Evolutionary conservation across 139 green algal genomes (phyloP), one percentile per base, ranked within the genome.

Genomic region (Chlamydomonas sphaeroides): DNA sequence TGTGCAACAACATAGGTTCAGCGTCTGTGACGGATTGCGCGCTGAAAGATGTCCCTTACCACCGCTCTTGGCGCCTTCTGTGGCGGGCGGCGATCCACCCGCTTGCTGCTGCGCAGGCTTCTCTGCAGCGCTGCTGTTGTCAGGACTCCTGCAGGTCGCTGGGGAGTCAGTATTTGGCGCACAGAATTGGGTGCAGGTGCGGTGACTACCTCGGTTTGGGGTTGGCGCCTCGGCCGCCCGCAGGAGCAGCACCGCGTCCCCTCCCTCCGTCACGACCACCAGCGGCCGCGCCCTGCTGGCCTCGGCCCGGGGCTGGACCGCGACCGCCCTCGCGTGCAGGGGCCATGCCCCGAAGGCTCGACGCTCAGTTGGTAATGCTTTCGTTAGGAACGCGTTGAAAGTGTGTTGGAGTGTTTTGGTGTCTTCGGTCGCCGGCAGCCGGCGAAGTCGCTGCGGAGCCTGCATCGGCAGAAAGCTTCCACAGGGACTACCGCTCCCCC

Each of bases 181-280:
- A 28, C 21, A 14, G 18, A 18, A 62, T 11, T 30, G 21, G 18
- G 33, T 21, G 71, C 56, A 56, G 4, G 30, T 62, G 59, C 17
- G 62, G 71, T 59, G 70, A 71, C 41, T 45, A 71, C 18, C 41
- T 18, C 56, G 74, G 53, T 62, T 80, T 48, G 59, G 75, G 75
- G 75, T 82, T 63, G 10, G n/a, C 4, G 21, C 75, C 75, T 25
- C 75, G 75, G 62, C 59, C 75, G 51, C 75, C 75, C 39, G 42
- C 45, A 25, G 65, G 61, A 33, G 59, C 28, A 36, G 62, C 61
- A n/a, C 75, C 41, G 62, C 75, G 62, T n/a, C 74, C 74, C 32
- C 59, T 39, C 21, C 73, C 36, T 30, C 73, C 45, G n/a, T 57
- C 74, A n/a, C 56, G 56, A 62, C 56, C 75, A 42, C 75, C 75